Conservation (phyloP, 352 stramenopile genomes). For the Phytophthora tubulina region DNA sequence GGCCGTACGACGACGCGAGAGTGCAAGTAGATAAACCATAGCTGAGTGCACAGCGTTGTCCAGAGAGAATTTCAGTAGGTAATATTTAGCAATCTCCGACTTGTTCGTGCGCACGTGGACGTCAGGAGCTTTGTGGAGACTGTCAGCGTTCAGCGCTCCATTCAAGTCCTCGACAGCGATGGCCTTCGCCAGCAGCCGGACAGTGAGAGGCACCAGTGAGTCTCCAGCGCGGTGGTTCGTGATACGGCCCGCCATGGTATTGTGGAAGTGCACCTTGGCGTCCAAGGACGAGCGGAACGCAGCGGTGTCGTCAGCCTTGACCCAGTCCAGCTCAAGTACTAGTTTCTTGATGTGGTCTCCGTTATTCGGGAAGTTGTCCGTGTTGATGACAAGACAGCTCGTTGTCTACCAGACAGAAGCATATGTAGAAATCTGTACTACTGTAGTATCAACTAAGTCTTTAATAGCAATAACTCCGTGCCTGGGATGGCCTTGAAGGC, state of each 20-base stretch:
- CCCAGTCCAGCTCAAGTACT: conserved; percentile 43
- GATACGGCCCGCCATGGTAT: conserved; percentile 87
- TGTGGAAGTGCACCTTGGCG: conserved; percentile 77
- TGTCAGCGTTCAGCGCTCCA: conserved; percentile 42
- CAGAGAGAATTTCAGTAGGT: conserved; percentile 92
- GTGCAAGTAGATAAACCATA: conserved; percentile 85
- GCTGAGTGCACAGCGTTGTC: conserved; percentile 94
- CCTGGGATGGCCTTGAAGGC: conserved; percentile 51
- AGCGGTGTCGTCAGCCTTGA: conserved; percentile 11
- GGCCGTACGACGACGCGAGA: conserved; percentile 55
- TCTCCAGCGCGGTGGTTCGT: conserved; percentile 61
- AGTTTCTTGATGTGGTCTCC: conserved; percentile 67
- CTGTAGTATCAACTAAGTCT: background rate
- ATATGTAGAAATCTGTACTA: background rate
- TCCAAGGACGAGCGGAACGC: conserved; percentile 55
- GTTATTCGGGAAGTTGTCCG: conserved; percentile 84
- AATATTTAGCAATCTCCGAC: conserved; percentile 76
- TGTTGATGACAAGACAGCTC: conserved; percentile 78
- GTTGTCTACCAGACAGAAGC: conserved; percentile 45
- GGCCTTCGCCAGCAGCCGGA: conserved; percentile 70
- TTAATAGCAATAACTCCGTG: conserved; percentile 11
- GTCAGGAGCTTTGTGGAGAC: conserved; percentile 46
- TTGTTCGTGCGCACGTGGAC: conserved; percentile 55
- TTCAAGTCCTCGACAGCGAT: conserved; percentile 80
- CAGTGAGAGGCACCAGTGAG: conserved; percentile 63